phyloP scores from a whole-genome alignment of 2,329 filamentous ascomycete species.

The Claviceps arundinis region DNA sequence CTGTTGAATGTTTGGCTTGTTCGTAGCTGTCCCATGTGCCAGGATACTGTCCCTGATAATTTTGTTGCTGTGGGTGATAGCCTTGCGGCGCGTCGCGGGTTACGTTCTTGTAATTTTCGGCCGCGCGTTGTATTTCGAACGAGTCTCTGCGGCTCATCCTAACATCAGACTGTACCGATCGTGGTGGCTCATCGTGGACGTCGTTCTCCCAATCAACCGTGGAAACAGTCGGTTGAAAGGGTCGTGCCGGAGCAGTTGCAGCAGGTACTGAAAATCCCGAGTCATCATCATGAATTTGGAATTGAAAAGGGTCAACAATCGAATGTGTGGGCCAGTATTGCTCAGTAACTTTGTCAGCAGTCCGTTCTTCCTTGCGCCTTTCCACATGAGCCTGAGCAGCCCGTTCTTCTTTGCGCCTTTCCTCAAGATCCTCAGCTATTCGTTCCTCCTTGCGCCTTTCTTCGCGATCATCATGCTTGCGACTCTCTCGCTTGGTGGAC shows the following conservation, averaged over 20 bases:
- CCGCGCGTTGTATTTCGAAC: constrained; percentile 29
- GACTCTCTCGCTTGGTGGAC: constrained; percentile 12
- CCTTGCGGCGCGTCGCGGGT: constrained; percentile 9
- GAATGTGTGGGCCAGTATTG: constrained; percentile 3
- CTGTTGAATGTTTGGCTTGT: constrained; percentile 33
- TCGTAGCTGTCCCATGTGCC: constrained; percentile 31
- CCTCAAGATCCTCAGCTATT: constrained; percentile 10
- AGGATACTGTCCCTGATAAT: constrained; percentile 26
- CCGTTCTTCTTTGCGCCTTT: constrained; percentile 3
- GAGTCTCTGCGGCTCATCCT: constrained; percentile 37
- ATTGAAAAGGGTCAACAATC: constrained; percentile 43
- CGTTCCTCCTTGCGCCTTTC: constrained; percentile 14
- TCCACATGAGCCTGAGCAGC: constrained; percentile 9
- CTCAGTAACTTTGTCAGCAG: constrained; percentile 11
- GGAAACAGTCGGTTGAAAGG: constrained; percentile 36
- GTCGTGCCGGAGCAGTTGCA: constrained; percentile 15
- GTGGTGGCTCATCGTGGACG: constrained; percentile 26
- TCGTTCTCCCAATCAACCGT: constrained; percentile 42
- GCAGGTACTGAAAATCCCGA: neutral
- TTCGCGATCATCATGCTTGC: constrained; percentile 12
- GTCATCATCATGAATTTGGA: constrained; percentile 39
- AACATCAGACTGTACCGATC: constrained; percentile 14
- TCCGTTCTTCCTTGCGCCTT: constrained; percentile 12
- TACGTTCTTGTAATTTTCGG: constrained; percentile 17
- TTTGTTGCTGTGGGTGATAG: constrained; percentile 12